phyloP scores from a whole-genome alignment of 2,329 filamentous ascomycete species.

The Fragosphaeria purpurea region DNA sequence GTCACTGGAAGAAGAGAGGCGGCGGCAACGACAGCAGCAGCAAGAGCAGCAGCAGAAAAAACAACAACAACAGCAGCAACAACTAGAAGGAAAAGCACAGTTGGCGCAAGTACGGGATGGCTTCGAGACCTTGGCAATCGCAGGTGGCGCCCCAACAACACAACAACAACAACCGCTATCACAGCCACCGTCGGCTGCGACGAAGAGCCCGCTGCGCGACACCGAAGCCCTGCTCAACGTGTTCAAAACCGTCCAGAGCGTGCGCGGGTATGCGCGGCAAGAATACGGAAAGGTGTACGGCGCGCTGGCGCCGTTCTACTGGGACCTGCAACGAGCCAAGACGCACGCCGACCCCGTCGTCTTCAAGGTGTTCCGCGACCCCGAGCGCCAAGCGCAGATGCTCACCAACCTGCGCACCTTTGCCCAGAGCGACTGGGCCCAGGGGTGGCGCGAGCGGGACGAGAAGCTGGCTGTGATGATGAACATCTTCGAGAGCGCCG shows the following conservation, averaged over 20 bases:
- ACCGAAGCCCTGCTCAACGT: slow-evolving; percentile 57
- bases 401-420: slow-evolving; percentile 72
- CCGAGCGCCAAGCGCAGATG: slow-evolving; percentile 84
- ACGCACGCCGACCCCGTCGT: slow-evolving; percentile 72
- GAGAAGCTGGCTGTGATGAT: slow-evolving; percentile 66
- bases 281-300: slow-evolving; percentile 88
- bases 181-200: slow-evolving; percentile 18
- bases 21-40: slow-evolving; percentile 13
- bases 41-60: slow-evolving; percentile 31
- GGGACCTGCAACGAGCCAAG: slow-evolving; percentile 62
- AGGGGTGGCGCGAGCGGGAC: slow-evolving; percentile 61
- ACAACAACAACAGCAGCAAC: slow-evolving; percentile 28
- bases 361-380: slow-evolving; percentile 79
- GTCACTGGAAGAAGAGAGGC: slow-evolving; percentile 51
- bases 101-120: slow-evolving; percentile 41
- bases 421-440: slow-evolving; percentile 66
- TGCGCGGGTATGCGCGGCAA: slow-evolving; percentile 73
- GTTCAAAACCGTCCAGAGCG: slow-evolving; percentile 61
- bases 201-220: slow-evolving; percentile 42
- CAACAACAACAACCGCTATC: slow-evolving; percentile 10
- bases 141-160: slow-evolving; percentile 14
- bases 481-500: slow-evolving; percentile 79
- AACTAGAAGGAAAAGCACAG: background rate
- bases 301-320: slow-evolving; percentile 81
- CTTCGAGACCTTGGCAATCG: slow-evolving; percentile 66